These are phyloP conservation scores for Lactifluus hygrophoroides DNA, from an alignment of 768 basidiomycete species.

Conservation along the genomic window DNA sequence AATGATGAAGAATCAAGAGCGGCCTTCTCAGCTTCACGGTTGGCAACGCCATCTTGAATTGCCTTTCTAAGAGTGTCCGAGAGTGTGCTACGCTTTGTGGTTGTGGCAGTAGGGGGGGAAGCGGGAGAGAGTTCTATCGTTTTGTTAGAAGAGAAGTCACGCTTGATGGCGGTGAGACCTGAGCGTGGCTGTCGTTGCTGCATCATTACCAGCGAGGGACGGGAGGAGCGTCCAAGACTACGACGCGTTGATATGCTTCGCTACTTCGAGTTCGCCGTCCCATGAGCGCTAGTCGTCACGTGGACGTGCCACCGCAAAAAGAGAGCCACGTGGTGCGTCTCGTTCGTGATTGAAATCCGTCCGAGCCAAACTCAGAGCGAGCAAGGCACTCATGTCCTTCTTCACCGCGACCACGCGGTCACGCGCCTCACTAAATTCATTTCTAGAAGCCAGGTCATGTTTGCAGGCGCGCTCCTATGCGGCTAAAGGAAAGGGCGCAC, in stretches of 20 bases:
- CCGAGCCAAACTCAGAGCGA: neutral
- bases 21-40: conserved; percentile 9
- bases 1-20: conserved; percentile 9
- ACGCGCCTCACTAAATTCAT: neutral
- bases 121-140: conserved; percentile 19
- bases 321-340: neutral
- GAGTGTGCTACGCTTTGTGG: conserved; percentile 28
- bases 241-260: neutral
- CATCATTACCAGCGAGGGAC: neutral
- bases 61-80: conserved; percentile 18
- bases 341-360: too few relatives aligned
- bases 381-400: conserved; percentile 1
- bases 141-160: conserved; percentile 49
- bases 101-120: conserved; percentile 39
- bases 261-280: neutral
- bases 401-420: neutral
- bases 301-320: neutral
- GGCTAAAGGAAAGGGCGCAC: conserved; percentile 7
- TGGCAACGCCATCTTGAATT: conserved; percentile 19
- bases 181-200: conserved; percentile 33
- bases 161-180: conserved; percentile 49
- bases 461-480: conserved; percentile 7
- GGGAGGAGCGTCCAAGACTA: neutral
- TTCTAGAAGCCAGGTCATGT: neutral
- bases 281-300: conserved; percentile 3